A percentile compares a stretch with the other conserved stretches of the same genome.
phyloP scores from a whole-genome alignment of 2,329 filamentous ascomycete genomes.

The Pseudopyricularia cyperi region DNA sequence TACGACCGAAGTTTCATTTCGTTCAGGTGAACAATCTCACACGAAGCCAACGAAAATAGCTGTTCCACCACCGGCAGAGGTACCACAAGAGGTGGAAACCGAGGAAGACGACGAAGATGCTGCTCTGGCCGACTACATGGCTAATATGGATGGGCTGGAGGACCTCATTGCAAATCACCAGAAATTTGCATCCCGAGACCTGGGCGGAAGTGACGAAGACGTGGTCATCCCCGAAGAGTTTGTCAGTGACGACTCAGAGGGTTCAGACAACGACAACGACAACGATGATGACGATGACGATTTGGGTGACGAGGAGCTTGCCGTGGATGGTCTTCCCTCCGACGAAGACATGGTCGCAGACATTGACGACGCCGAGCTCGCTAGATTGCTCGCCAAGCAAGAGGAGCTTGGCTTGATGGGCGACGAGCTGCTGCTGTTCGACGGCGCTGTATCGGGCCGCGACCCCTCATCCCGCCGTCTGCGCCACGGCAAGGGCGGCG shows the following conservation, averaged over 20 bases:
- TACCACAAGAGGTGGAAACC: background rate
- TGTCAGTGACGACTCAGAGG: background rate
- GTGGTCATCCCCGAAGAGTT: constrained; percentile 11
- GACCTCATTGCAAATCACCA: constrained; percentile 9
- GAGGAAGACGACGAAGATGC: constrained; percentile 27
- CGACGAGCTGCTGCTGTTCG: constrained; percentile 44
- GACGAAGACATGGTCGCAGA: constrained; percentile 27
- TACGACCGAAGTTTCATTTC: background rate
- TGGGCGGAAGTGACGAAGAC: constrained; percentile 30
- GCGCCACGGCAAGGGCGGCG: background rate
- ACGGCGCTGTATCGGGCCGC: constrained; percentile 15
- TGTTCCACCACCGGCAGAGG: too few relatives aligned
- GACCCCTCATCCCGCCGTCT: constrained; percentile 16
- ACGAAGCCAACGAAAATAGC: too few relatives aligned
- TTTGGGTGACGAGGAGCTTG: background rate
- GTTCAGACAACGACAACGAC: constrained; percentile 14
- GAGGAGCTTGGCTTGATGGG: constrained; percentile 49
- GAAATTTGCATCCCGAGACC: constrained; percentile 21
- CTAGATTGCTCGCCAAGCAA: constrained; percentile 46
- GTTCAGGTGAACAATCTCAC: background rate
- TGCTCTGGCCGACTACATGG: constrained; percentile 56
- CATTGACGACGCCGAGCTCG: constrained; percentile 48
- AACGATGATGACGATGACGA: constrained; percentile 19
- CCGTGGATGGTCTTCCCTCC: constrained; percentile 15
- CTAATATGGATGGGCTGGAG: constrained; percentile 40